A percentile compares a stretch with the other conserved stretches of the same genome.
These are phyloP conservation scores for Rhytidiadelphus loreus DNA, from an alignment of 225 moss, liverwort and hornwort species.

Conservation along the genomic window DNA sequence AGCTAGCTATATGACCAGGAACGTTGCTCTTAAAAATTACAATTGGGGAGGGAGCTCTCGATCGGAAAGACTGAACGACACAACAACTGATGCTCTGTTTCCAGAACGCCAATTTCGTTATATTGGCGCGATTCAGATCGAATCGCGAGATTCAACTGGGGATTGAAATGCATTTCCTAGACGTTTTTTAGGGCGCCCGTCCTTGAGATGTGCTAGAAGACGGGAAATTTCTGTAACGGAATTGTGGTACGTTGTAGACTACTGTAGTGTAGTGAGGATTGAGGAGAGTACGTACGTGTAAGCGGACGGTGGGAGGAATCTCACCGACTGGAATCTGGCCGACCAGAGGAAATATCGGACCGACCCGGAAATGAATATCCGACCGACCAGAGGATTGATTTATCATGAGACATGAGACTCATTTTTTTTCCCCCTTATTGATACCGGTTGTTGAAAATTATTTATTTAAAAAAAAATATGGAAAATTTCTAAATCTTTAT, in stretches of 20 bases:
- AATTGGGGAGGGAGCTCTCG: not conserved
- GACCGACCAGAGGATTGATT: not conserved
- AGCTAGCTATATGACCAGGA: not conserved
- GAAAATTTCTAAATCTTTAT: not conserved
- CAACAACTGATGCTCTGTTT: not conserved
- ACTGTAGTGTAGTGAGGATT: too few relatives aligned
- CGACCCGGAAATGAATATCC: not conserved
- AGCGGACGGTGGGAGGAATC: not conserved
- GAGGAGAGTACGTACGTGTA: not conserved
- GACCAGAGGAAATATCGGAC: not conserved
- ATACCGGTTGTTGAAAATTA: not conserved
- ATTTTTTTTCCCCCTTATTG: not conserved
- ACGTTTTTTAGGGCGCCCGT: too few relatives aligned
- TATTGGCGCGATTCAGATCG: not conserved
- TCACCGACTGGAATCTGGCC: not conserved
- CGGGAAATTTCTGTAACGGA: not conserved
- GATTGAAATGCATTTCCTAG: not conserved
- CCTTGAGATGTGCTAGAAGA: not conserved
- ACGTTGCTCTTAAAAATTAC: not conserved
- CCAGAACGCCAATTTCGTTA: too few relatives aligned
- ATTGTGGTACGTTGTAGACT: not conserved
- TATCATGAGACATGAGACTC: not conserved
- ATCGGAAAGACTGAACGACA: not conserved
- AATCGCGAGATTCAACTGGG: not conserved
- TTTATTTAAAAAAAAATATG: not conserved